A percentile compares a stretch with the other conserved stretches of the same genome.
Conservation (phyloP, 441 rosid species). For the Gossypium davidsonii region DNA sequence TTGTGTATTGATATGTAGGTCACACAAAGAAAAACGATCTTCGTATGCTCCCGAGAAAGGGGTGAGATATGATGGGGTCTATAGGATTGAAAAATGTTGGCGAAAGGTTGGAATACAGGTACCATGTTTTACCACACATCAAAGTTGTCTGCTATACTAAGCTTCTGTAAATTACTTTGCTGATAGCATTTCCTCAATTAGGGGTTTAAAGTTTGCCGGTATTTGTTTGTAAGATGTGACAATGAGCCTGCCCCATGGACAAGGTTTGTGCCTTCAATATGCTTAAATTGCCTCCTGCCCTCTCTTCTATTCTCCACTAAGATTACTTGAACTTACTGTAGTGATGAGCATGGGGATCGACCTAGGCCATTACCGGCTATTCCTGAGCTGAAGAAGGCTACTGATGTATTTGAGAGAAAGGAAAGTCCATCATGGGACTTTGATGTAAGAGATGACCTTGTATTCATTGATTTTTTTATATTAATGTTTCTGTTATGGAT, state of each 20-base stretch:
- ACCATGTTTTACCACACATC: not conserved
- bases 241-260: constrained; percentile 78
- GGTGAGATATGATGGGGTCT: constrained; percentile 57
- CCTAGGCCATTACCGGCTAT: constrained; percentile 55
- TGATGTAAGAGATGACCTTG: constrained; percentile 33
- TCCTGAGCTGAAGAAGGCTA: constrained; percentile 41
- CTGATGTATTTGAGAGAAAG: constrained; percentile 43
- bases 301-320: not conserved
- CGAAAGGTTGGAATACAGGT: constrained; percentile 55
- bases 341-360: constrained; percentile 59
- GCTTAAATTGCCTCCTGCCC: not conserved
- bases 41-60: constrained; percentile 57
- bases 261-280: constrained; percentile 30
- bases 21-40: constrained; percentile 62
- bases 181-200: constrained; percentile 13
- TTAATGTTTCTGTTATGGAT: not conserved
- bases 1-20: constrained; percentile 24
- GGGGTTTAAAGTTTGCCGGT: constrained; percentile 61
- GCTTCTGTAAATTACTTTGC: constrained; percentile 1
- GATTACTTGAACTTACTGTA: constrained; percentile 8
- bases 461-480: not conserved
- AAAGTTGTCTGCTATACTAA: not conserved
- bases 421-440: constrained; percentile 57
- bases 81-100: constrained; percentile 68
- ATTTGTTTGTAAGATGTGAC: constrained; percentile 66